Percentiles rank a stretch among this genome's conserved stretches.
Conservation (phyloP, 2,329 filamentous ascomycete species). For the Pseudogymnoascus sp. region DNA sequence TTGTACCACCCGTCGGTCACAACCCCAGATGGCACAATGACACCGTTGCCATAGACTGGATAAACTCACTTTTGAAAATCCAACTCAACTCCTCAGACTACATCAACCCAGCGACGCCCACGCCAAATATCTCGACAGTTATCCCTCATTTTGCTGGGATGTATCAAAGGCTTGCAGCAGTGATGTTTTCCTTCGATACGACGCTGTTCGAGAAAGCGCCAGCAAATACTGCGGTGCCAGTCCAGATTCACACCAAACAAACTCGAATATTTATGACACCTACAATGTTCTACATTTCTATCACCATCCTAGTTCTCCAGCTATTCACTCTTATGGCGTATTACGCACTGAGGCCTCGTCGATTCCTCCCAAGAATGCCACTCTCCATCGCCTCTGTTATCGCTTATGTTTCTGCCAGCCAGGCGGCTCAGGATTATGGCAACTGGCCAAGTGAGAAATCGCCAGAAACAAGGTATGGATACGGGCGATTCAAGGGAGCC, state of each 20-base stretch:
- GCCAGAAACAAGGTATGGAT: constrained; percentile 34
- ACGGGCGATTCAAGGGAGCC: constrained; percentile 41
- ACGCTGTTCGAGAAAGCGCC: constrained; percentile 31
- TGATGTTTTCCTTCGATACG: constrained; percentile 37
- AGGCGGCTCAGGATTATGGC: constrained; percentile 31
- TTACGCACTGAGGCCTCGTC: constrained; percentile 36
- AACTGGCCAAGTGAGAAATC: background rate
- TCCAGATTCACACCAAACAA: constrained; percentile 22
- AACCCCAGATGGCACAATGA: constrained; percentile 50
- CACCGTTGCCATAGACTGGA: constrained; percentile 36
- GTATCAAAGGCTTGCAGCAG: constrained; percentile 36
- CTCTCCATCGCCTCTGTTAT: constrained; percentile 43
- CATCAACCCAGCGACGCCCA: constrained; percentile 29
- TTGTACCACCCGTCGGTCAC: background rate
- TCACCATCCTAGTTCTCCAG: constrained; percentile 39
- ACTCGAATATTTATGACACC: constrained; percentile 43
- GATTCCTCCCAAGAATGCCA: constrained; percentile 44
- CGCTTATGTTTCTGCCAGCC: constrained; percentile 41
- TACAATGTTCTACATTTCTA: constrained; percentile 39
- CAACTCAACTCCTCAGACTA: constrained; percentile 26
- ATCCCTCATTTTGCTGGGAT: constrained; percentile 21
- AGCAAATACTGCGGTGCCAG: constrained; percentile 13
- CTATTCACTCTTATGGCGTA: constrained; percentile 36
- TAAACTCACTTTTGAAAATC: constrained; percentile 40
- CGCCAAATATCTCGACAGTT: constrained; percentile 29